These are phyloP conservation scores for Syncephalastrum monosporum DNA, from an alignment of 371 early-diverging fungal genomes.

Conservation along the genomic window DNA sequence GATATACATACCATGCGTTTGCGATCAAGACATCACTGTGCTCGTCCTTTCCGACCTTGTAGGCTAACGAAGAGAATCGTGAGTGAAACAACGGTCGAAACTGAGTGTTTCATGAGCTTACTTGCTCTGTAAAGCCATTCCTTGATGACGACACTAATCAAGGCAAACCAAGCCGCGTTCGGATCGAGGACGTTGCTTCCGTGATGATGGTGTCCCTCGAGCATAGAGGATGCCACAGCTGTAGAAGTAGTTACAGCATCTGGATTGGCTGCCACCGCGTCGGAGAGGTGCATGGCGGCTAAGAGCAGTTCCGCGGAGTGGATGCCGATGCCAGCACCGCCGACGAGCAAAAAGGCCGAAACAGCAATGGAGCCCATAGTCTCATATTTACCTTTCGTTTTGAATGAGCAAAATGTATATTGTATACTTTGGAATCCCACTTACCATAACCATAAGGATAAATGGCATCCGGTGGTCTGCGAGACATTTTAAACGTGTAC, in stretches of 20 bases:
- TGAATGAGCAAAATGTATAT: not conserved
- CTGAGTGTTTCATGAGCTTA: constrained; percentile 16
- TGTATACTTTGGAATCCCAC: not conserved
- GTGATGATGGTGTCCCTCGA: constrained; percentile 6
- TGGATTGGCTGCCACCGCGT: constrained; percentile 22
- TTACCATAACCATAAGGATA: constrained; percentile 72
- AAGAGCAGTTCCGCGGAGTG: constrained; percentile 63
- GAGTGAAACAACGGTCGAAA: constrained; percentile 1
- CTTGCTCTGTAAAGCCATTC: constrained; percentile 66
- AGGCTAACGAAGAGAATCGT: constrained; percentile 31
- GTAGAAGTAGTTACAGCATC: constrained; percentile 9
- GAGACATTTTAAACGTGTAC: constrained; percentile 68
- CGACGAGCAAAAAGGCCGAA: constrained; percentile 60
- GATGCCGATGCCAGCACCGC: constrained; percentile 62
- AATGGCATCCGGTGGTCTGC: constrained; percentile 55
- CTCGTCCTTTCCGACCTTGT: constrained; percentile 60
- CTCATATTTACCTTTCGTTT: constrained; percentile 58
- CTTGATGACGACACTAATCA: constrained; percentile 61
- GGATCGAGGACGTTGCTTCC: constrained; percentile 44
- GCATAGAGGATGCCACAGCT: constrained; percentile 2
- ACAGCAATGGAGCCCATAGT: constrained; percentile 70
- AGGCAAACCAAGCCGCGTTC: constrained; percentile 75
- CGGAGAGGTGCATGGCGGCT: constrained; percentile 18
- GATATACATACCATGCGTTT: constrained; percentile 58
- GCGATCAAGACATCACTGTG: constrained; percentile 68